These are phyloP conservation scores for Fusarium xyrophilum DNA, from an alignment of 2,329 filamentous ascomycete species.

Conservation along the genomic window DNA sequence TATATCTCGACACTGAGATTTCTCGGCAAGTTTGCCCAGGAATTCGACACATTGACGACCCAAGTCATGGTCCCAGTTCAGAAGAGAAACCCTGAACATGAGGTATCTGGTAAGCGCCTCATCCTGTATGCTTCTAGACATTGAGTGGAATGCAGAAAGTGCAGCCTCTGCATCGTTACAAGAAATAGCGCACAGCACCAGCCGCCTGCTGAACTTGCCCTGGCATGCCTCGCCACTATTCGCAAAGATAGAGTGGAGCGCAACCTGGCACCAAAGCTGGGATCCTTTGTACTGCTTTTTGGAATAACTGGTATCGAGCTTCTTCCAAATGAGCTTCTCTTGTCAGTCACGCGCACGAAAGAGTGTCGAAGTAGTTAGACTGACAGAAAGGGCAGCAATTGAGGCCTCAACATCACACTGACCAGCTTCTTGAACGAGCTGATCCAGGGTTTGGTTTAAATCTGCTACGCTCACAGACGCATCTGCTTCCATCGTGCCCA, in stretches of 20 bases:
- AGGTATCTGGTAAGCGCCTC: constrained; percentile 75
- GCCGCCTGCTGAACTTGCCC: constrained; percentile 73
- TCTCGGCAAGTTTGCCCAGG: constrained; percentile 60
- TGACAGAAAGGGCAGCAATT: constrained; percentile 71
- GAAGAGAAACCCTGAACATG: constrained; percentile 75
- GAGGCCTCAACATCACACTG: constrained; percentile 63
- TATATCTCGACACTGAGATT: constrained; percentile 61
- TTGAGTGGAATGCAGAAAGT: constrained; percentile 56
- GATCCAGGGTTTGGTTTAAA: constrained; percentile 38
- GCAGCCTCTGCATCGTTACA: constrained; percentile 43
- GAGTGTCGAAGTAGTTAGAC: constrained; percentile 36
- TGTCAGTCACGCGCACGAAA: constrained; percentile 13
- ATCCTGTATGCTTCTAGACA: constrained; percentile 64
- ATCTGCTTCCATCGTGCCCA: constrained; percentile 60
- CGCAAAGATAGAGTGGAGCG: constrained; percentile 71
- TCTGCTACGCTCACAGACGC: constrained; percentile 29
- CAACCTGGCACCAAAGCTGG: constrained; percentile 74
- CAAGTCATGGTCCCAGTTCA: constrained; percentile 61
- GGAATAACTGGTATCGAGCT: constrained; percentile 65
- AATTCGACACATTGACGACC: constrained; percentile 69
- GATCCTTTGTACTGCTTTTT: constrained; percentile 61
- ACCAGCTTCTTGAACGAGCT: constrained; percentile 52
- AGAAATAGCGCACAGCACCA: constrained; percentile 73
- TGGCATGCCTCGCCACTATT: constrained; percentile 70
- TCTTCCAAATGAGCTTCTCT: constrained; percentile 79